Evolutionary conservation across 306 rosid genomes (phyloP).

Genomic region (Parietaria judaica): DNA sequence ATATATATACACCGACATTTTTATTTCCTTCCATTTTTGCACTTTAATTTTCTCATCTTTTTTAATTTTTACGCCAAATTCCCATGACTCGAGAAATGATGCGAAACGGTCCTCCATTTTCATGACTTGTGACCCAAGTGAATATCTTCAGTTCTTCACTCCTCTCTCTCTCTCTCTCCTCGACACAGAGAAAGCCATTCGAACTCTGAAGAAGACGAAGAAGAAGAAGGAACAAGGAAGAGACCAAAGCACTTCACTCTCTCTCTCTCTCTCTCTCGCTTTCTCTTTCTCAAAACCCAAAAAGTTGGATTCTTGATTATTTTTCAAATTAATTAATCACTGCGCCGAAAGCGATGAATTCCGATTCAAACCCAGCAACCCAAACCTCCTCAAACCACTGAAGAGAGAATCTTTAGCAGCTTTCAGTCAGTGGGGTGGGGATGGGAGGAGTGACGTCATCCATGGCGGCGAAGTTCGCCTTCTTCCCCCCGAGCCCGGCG

Average conservation of each 20-base stretch:
- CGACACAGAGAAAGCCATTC: conserved; percentile 1
- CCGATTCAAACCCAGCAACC: not conserved
- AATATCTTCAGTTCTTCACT: conserved; percentile 3
- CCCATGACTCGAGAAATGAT: conserved; percentile 14
- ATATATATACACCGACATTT: not conserved
- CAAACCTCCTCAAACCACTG: not conserved
- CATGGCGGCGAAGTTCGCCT: conserved; percentile 94
- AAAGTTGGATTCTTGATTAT: no score
- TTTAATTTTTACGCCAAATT: conserved; percentile 7
- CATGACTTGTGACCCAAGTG: conserved; percentile 19
- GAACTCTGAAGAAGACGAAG: not conserved
- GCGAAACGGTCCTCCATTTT: not conserved
- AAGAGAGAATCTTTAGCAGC: conserved; percentile 4
- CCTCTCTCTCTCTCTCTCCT: conserved; percentile 9
- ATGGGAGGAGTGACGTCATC: conserved; percentile 98
- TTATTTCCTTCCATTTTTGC: no score
- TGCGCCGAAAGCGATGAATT: conserved; percentile 17
- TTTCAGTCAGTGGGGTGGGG: conserved; percentile 4
- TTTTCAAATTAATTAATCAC: not conserved
- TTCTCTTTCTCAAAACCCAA: conserved; percentile 16
- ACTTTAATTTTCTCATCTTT: not conserved
- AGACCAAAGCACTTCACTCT: no score
- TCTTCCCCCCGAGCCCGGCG: conserved; percentile 89
- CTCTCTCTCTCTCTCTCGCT: conserved; percentile 18
- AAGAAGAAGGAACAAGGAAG: not conserved